Evolutionary conservation across 768 basidiomycete species (phyloP).

Genomic region (Scleroderma citrinum): DNA sequence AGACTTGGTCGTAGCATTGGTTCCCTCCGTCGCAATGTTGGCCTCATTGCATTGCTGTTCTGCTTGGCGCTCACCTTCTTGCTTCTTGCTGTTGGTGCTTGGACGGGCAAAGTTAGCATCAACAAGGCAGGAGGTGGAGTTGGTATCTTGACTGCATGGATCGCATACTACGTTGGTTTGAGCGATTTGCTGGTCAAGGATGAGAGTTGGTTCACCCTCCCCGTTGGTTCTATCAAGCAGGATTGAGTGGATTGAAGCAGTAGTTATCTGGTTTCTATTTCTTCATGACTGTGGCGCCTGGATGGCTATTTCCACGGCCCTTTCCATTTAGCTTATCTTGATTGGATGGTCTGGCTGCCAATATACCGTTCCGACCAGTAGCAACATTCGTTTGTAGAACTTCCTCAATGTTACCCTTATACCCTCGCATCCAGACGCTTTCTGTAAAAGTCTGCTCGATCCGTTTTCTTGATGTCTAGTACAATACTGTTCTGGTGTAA

Average conservation of each 20-base stretch:
- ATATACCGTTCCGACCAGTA: neutral
- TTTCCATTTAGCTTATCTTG: neutral
- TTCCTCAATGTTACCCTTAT: neutral
- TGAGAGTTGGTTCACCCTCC: constrained; percentile 37
- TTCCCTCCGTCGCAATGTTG: constrained; percentile 45
- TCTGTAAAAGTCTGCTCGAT: neutral
- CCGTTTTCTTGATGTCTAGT: neutral
- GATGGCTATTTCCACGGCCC: neutral
- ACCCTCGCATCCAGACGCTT: neutral
- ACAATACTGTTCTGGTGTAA: neutral
- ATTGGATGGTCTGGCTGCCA: neutral
- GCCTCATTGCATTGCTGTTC: constrained; percentile 44
- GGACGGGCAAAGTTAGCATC: constrained; percentile 17
- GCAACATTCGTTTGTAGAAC: neutral
- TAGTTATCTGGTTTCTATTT: neutral
- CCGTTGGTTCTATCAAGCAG: constrained; percentile 28
- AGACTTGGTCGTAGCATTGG: constrained; percentile 34
- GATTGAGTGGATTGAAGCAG: neutral
- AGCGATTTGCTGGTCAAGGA: constrained; percentile 35
- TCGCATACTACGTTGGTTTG: constrained; percentile 43
- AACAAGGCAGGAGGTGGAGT: constrained; percentile 39
- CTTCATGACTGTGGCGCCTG: neutral
- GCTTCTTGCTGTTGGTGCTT: constrained; percentile 37
- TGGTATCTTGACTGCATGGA: constrained; percentile 40
- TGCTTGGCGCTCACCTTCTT: constrained; percentile 51